Base-by-base conservation (phyloP, 1,139 yeast species). In the Geotrichum fermentans region DNA sequence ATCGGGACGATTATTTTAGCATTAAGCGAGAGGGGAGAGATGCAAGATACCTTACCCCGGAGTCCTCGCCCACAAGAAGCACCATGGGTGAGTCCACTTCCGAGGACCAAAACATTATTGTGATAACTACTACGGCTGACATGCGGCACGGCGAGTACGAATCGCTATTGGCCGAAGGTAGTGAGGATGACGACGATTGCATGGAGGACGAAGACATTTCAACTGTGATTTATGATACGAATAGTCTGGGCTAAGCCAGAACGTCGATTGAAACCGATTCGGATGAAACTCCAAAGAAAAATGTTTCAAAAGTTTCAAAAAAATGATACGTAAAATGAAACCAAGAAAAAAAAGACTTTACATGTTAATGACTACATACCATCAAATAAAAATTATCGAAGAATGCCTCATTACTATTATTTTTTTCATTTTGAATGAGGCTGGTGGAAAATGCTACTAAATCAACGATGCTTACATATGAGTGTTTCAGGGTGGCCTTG, bases 121-220 rank as follows among this genome's bases (percentile, higher is more conserved):
- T 33, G 10, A n/a, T 34, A 40, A 42, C 34, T 7, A 42, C 42
- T 17, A 21, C 30, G 8, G 29, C 28, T 20, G 39, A 42, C 34
- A 35, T 42, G 40, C 35, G 35, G 13, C 20, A 29, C 10, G 47
- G 37, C 21, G 39, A 43, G 21, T 36, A 43, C 35, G 42, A 36
- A 24, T 11, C 37, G n/a, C 16, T 29, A 4, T 3, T 30, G n/a
- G 28, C 21, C 8, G 32, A 43, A 14, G 46, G 36, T 14, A 21
- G 30, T n/a, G 36, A 36, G 5, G 46, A 36, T 17, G 47, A 43
- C n/a, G 41, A 36, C 13, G 43, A 40, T n/a, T 18, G 29, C 36
- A 20, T 18, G 6, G 26, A 35, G 4, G 26, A 28, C 8, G 35
- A 35, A 18, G 42, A 36, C 36, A 43, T 36, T 41, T 35, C 40